A percentile compares a stretch with the other conserved stretches of the same genome.
Conservation (phyloP, 352 stramenopile genomes). For the Pythium inflatum region DNA sequence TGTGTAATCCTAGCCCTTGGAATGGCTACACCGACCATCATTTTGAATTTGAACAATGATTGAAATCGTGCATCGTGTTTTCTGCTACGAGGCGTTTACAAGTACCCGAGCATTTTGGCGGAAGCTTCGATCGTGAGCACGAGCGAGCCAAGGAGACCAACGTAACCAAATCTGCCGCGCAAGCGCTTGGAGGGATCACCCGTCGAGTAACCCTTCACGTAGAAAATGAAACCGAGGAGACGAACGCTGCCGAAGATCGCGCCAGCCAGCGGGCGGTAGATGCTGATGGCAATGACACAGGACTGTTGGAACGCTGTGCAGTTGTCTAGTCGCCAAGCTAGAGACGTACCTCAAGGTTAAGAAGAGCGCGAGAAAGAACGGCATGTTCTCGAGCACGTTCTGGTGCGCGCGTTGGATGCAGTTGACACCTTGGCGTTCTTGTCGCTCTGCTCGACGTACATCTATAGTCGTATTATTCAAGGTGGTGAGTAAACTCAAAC, state of each 20-base stretch:
- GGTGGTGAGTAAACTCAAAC: neutral
- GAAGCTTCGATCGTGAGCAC: conserved; percentile 43
- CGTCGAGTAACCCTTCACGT: conserved; percentile 66
- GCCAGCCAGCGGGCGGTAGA: conserved; percentile 63
- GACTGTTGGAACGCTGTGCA: neutral
- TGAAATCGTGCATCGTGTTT: no score
- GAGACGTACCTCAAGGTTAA: conserved; percentile 59
- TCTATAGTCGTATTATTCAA: conserved; percentile 40
- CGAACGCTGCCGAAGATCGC: conserved; percentile 61
- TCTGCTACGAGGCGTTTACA: conserved; percentile 11
- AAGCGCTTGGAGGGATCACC: conserved; percentile 66
- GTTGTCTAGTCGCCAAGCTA: neutral
- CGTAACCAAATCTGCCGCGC: conserved; percentile 48
- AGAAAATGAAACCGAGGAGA: conserved; percentile 63
- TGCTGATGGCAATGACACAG: conserved; percentile 35
- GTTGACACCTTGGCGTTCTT: conserved; percentile 92
- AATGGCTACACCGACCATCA: neutral
- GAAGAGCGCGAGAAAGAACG: conserved; percentile 61
- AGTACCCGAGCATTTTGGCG: conserved; percentile 34
- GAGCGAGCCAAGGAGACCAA: conserved; percentile 45
- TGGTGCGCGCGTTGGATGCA: conserved; percentile 92
- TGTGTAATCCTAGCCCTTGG: neutral
- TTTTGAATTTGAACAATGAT: no score
- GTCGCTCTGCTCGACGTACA: conserved; percentile 88
- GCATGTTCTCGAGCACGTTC: conserved; percentile 91